Base-by-base conservation (phyloP, 345 rosid species). In the Ailanthus altissimus region DNA sequence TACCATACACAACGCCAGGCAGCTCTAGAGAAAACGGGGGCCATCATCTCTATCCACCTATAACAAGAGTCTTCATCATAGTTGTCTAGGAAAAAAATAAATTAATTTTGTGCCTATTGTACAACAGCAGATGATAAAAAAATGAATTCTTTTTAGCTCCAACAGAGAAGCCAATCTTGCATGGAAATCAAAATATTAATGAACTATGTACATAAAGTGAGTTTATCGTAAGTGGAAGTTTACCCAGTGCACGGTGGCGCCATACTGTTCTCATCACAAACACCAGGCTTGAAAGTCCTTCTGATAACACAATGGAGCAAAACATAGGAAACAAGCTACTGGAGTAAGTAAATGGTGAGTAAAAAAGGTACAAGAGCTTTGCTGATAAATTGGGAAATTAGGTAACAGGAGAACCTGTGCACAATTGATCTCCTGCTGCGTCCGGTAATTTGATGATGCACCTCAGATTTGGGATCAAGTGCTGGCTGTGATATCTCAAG, bases 11-110 rank as follows among this genome's bases (percentile, higher is more conserved):
- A 90, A 32, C 87, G 92, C 94, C 94, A 90, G 5, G 94, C 86
- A 75, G 84, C 88, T 77, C 83, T 87, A 0, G 94, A 89, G 88
- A 90, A 90, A 75, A 90, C 94, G 5, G 92, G 91, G 53, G 94
- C 92, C 94, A 90, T 90, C 94, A 90, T 87, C 80, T 90, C 94
- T 46, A 90, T 87, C 92, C 92, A 90, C 80, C 94, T 90, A 83
- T 6, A 76, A 78, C 45, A 79, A 36, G n/a, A 10, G 32, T 38
- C 28, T 47, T 46, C 74, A 13, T 49, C 60, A 79, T 67, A 77
- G 74, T 54, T 70, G 77, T 26, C 36, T 26, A 50, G 53, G 77
- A 68, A 5, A 38, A 0, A 11, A 14, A 53, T 5, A 49, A 20
- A 51, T 1, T 28, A 62, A 32, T 32, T 32, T 28, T 61, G 38